Base-by-base conservation (phyloP, 2,329 filamentous ascomycete species). In the Penicillium sp. region DNA sequence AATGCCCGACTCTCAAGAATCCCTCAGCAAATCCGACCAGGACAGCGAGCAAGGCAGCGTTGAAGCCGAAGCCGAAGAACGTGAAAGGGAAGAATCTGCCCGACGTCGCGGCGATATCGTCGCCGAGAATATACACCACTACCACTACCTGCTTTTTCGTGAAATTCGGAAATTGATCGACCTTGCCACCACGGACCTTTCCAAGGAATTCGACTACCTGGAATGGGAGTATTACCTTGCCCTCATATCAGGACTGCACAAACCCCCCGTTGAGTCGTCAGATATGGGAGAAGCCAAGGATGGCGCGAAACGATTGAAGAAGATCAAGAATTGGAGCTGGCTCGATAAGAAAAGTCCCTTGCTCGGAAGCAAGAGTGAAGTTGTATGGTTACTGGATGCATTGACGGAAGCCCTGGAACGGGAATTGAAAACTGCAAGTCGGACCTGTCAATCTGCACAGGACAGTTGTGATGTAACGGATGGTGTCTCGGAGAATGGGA, bases 171-270 rank as follows among this genome's bases (percentile, higher is more conserved):
- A 66, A 43, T 61, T 74, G 46, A 65, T 72, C 45, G 51, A 62
- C 6, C 66, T 72, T 40, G 47, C 69, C 5, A 58, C 62, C 11
- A 59, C 56, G 7, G 55, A 59, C 29, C 58, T 62, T 2, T 55
- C 63, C 1, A 70, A 68, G 46, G 58, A 63, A 46, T 73, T 72
- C 41, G 60, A 59, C 9, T 73, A 72, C 42, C 58, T 66, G 5
- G 68, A 73, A 55, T 79, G 75, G 76, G 69, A 70, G 33, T 76
- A 75, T 53, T 78, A 70, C 49, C 62, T 79, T 7, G 67, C 65
- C 39, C 66, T 79, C 1, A 66, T 77, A 37, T 73, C 71, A 2
- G 69, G 74, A 33, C 66, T 72, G 32, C 39, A 56, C 12, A 47
- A 24, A 13, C 56, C 46, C 5, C 13, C 28, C 1, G n/a, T 9